These are phyloP conservation scores for Cicer chorassanicum DNA, from an alignment of 306 rosid species.

Conservation along the genomic window DNA sequence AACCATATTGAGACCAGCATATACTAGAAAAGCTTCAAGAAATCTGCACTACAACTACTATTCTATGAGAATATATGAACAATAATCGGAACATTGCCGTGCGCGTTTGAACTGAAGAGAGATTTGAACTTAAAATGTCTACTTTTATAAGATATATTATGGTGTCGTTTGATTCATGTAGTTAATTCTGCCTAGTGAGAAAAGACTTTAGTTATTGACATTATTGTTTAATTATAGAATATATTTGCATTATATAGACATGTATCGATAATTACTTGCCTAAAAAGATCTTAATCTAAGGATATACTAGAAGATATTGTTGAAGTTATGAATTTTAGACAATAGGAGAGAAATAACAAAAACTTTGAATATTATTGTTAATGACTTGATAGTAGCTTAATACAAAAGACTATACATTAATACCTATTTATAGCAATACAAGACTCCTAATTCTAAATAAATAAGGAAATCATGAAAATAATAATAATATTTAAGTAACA, in stretches of 20 bases:
- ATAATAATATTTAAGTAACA: too few relatives aligned
- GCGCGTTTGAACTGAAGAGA: neutral
- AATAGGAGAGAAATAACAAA: neutral
- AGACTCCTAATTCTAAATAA: too few relatives aligned
- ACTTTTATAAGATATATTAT: neutral
- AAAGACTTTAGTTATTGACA: neutral
- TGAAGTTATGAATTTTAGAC: too few relatives aligned
- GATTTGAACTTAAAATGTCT: neutral
- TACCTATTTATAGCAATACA: too few relatives aligned
- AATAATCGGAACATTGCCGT: slow-evolving; percentile 1
- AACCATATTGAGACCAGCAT: slow-evolving; percentile 58
- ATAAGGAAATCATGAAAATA: too few relatives aligned
- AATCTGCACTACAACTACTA: slow-evolving; percentile 62
- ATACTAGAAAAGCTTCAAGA: slow-evolving; percentile 65
- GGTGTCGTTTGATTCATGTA: neutral
- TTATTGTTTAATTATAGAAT: too few relatives aligned
- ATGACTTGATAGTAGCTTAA: too few relatives aligned
- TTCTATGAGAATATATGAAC: slow-evolving; percentile 42
- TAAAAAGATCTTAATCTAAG: neutral
- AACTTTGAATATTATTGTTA: too few relatives aligned
- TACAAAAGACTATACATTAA: too few relatives aligned
- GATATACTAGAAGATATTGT: neutral
- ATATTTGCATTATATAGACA: too few relatives aligned
- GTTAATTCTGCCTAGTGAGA: neutral
- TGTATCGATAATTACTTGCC: neutral